A percentile compares a stretch with the other conserved stretches of the same genome.
These are phyloP conservation scores for Hypoxylon sp. DNA, from an alignment of 2,329 filamentous ascomycete genomes.

Conservation along the genomic window DNA sequence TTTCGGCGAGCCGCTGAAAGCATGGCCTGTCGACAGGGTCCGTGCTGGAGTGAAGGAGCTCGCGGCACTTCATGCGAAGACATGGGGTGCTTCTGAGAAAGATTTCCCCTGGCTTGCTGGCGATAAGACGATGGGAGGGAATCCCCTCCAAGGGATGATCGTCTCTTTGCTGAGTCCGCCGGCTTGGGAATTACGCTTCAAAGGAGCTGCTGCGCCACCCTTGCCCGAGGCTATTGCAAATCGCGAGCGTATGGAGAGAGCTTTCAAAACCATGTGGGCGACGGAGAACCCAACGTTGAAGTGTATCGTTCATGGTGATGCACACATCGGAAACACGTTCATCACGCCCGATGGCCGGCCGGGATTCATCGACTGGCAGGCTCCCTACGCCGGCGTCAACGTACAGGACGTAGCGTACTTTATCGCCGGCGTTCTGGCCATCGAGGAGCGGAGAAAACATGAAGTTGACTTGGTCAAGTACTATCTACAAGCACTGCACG, in stretches of 20 bases:
- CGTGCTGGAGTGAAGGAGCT: slow-evolving; percentile 30
- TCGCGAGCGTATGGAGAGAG: slow-evolving; percentile 26
- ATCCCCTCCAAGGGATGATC: slow-evolving; percentile 29
- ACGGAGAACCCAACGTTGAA: slow-evolving; percentile 23
- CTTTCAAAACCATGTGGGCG: slow-evolving; percentile 28
- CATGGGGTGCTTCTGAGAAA: slow-evolving; percentile 26
- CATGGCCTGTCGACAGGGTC: slow-evolving; percentile 31
- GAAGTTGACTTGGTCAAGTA: slow-evolving; percentile 18
- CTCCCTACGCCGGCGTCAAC: slow-evolving; percentile 12
- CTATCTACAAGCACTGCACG: slow-evolving; percentile 16
- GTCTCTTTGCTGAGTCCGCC: slow-evolving; percentile 10
- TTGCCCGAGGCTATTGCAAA: slow-evolving; percentile 16
- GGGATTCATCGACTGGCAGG: slow-evolving; percentile 32
- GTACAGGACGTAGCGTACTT: slow-evolving; percentile 30
- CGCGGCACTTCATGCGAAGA: slow-evolving; percentile 23
- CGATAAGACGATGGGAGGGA: slow-evolving; percentile 22
- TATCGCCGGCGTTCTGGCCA: slow-evolving; percentile 14
- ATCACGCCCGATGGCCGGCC: slow-evolving; percentile 24
- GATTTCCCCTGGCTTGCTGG: slow-evolving; percentile 27
- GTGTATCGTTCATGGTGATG: slow-evolving; percentile 24
- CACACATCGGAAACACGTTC: slow-evolving; percentile 32
- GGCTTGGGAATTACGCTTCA: slow-evolving; percentile 25
- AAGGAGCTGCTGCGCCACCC: slow-evolving; percentile 15
- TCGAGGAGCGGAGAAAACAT: slow-evolving; percentile 28
- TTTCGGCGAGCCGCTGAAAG: slow-evolving; percentile 26